A percentile compares a stretch with the other conserved stretches of the same genome.
Evolutionary conservation across 2,329 filamentous ascomycete species (phyloP).

Genomic region (Aspergillus ruber): DNA sequence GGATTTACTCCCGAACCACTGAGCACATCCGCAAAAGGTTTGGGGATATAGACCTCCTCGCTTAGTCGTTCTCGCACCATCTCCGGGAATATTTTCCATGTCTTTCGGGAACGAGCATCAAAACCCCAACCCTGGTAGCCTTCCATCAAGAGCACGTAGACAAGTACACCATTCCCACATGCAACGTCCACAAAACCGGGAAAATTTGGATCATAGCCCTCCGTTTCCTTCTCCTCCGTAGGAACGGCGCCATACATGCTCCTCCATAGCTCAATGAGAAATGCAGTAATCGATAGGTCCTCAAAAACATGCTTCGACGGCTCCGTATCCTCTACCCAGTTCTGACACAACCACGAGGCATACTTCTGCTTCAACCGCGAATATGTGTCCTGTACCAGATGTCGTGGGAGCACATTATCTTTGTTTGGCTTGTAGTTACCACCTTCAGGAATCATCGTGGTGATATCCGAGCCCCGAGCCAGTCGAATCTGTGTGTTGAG

Average conservation of each 20-base stretch:
- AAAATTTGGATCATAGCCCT: constrained; percentile 42
- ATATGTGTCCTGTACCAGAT: constrained; percentile 75
- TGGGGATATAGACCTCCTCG: constrained; percentile 57
- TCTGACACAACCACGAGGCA: constrained; percentile 61
- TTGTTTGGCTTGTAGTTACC: constrained; percentile 75
- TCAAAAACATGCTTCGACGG: constrained; percentile 92
- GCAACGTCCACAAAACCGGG: constrained; percentile 94
- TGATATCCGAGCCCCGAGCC: constrained; percentile 16
- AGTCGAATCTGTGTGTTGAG: constrained; percentile 34
- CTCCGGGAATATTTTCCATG: constrained; percentile 67
- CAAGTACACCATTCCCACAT: constrained; percentile 87
- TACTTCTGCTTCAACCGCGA: constrained; percentile 71
- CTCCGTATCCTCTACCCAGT: constrained; percentile 82
- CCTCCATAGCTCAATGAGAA: constrained; percentile 84
- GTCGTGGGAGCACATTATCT: constrained; percentile 71
- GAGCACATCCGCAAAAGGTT: constrained; percentile 34
- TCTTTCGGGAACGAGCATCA: constrained; percentile 78
- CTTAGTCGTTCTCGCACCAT: constrained; percentile 46
- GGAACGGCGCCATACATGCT: constrained; percentile 61
- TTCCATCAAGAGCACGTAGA: constrained; percentile 72
- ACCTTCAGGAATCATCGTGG: constrained; percentile 26
- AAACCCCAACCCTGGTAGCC: constrained; percentile 86
- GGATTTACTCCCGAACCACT: neutral
- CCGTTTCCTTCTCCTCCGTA: constrained; percentile 9
- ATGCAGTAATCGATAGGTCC: constrained; percentile 83